Conservation (phyloP, 139 green algal species). For the Chlorella sp. region DNA sequence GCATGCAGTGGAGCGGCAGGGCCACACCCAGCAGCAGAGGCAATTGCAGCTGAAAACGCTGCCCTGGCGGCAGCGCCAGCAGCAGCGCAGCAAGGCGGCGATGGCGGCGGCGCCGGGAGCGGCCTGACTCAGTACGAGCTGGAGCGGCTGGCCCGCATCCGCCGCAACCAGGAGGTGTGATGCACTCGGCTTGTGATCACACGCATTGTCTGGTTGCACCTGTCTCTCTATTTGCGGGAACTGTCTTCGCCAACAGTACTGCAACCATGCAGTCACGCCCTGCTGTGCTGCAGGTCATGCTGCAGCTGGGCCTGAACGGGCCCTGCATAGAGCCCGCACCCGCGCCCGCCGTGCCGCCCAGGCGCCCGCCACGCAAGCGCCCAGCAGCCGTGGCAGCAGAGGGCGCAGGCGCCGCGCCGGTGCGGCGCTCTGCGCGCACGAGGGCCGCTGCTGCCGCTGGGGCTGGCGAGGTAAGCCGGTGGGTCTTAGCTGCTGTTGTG, state of each 20-base stretch:
- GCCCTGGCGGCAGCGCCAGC: too few relatives aligned
- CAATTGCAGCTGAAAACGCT: too few relatives aligned
- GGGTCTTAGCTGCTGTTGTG: too few relatives aligned
- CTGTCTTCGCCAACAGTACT: not conserved
- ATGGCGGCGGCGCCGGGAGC: not conserved
- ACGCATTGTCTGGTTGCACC: not conserved
- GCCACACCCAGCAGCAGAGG: too few relatives aligned
- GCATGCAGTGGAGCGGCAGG: too few relatives aligned
- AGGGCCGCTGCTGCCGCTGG: too few relatives aligned
- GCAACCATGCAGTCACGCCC: not conserved
- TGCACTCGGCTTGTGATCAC: not conserved
- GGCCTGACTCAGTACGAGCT: constrained; percentile 27
- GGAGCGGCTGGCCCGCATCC: constrained; percentile 26
- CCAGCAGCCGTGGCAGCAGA: not conserved
- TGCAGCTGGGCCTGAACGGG: not conserved
- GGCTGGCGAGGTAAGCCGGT: not conserved
- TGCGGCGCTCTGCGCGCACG: not conserved
- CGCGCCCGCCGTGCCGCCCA: too few relatives aligned
- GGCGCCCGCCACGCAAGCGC: not conserved
- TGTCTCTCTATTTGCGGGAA: too few relatives aligned
- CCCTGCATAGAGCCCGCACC: not conserved
- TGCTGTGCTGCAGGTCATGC: constrained; percentile 9
- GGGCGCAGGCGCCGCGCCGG: not conserved
- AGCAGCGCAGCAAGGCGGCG: too few relatives aligned
- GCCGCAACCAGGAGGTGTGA: constrained; percentile 29